Evolutionary conservation across 805 yeast genomes (phyloP), one percentile per base, ranked within the genome.

Genomic region (Schwanniomyces sp.): DNA sequence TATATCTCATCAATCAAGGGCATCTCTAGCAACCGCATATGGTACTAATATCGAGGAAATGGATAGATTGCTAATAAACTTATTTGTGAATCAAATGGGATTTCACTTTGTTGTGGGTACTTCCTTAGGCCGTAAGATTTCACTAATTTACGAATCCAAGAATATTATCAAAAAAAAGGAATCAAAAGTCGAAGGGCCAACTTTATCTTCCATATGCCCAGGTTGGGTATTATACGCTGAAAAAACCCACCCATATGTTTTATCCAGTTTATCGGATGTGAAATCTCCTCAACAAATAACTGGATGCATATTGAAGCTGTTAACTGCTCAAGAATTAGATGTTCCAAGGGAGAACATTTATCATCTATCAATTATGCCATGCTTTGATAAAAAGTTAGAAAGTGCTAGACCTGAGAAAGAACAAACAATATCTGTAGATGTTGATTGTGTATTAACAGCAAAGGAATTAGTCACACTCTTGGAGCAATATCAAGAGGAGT

Each of bases 191-290:
- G 48, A 40, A 41, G 64, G 70, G 7, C 95, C 96, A 0, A 59
- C 79, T 1, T 64, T 94, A 41, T 78, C 91, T 24, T 81, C 91
- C 11, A 77, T 86, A 0, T 92, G 98, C 66, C 99, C 99, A 0
- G 99, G 99, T 0, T 94, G 96, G 90, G 94, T 94, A 0, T 75
- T 94, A 25, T 94, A 94, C 59, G 96, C 92, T 0, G 98, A 94
- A 56, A 94, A 94, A 72, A 91, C 98, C 0, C 97, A 92, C 62
- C 95, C 96, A 0, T 84, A 87, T 52, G 71, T 94, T 8, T 67
- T 91, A 12, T 86, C 91, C 0, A 72, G 76, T 48, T 61, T 94
- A 49, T 81, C 95, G 10, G 77, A 78, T 30, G 86, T 88, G 38
- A 88, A 89, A 59, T 88, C 96, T 0, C 95, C 98, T 4, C 98